Conservation (phyloP, 768 basidiomycete genomes). For the Mycena leptocephala region DNA sequence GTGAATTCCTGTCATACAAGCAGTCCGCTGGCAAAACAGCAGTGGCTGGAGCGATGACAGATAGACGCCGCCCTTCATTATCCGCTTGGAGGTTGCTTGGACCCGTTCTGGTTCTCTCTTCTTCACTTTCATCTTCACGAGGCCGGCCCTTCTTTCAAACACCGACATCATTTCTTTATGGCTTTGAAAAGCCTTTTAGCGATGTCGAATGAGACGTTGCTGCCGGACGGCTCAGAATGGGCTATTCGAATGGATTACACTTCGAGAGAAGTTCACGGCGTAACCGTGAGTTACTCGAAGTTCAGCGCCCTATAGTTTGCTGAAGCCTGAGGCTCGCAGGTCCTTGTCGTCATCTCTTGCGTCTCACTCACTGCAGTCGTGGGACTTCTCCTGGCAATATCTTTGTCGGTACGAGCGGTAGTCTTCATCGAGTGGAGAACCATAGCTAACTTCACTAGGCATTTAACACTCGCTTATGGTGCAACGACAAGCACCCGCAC, state of each 20-base stretch:
- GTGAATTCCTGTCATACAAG: background rate
- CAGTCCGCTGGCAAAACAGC: background rate
- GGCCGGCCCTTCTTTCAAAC: conserved; percentile 46
- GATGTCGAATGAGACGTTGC: conserved; percentile 36
- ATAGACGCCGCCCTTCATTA: background rate
- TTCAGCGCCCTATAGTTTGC: background rate
- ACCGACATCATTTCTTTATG: conserved; percentile 4
- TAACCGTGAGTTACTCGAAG: conserved; percentile 45
- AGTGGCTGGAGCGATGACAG: background rate
- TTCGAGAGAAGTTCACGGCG: conserved; percentile 43
- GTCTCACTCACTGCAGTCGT: conserved; percentile 60
- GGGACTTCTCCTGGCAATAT: conserved; percentile 55
- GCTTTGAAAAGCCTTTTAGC: no score
- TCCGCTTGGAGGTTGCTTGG: background rate
- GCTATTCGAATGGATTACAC: conserved; percentile 45
- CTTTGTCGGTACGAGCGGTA: no score
- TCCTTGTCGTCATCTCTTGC: conserved; percentile 59
- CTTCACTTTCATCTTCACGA: conserved; percentile 29
- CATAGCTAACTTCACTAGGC: conserved; percentile 51
- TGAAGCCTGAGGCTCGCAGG: conserved; percentile 42
- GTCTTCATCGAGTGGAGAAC: background rate
- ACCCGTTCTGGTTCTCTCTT: conserved; percentile 17
- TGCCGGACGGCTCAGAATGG: conserved; percentile 42
- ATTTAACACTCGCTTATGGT: conserved; percentile 62
- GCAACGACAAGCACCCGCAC: no score